A percentile compares a stretch with the other conserved stretches of the same genome.
Evolutionary conservation across 306 rosid species (phyloP).

Genomic region (Medicago lupulina): DNA sequence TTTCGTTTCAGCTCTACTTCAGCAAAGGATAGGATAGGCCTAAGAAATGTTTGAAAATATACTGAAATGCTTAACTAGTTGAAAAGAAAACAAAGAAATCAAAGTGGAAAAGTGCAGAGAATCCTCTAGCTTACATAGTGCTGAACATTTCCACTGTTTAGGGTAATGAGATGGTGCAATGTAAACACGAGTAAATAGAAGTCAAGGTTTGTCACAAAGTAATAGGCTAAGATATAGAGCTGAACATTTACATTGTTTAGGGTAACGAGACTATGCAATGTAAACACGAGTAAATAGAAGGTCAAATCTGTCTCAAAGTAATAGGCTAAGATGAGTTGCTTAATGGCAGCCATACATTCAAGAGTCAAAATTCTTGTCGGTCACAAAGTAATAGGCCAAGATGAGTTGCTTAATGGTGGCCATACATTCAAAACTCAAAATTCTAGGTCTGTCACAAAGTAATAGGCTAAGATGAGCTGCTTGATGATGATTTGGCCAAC

Average conservation of each 20-base stretch:
- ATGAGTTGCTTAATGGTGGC: background rate
- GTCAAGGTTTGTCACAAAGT: background rate
- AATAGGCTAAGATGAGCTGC: background rate
- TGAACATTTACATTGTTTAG: slow-evolving; percentile 15
- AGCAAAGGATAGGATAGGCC: background rate
- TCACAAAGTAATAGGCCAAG: background rate
- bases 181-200: background rate
- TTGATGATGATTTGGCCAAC: background rate
- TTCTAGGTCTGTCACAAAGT: background rate
- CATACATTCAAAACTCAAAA: slow-evolving; percentile 6
- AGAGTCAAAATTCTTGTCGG: background rate
- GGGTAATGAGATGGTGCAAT: background rate
- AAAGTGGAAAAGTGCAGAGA: slow-evolving; percentile 12
- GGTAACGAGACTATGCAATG: slow-evolving; percentile 1
- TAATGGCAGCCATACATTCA: no score
- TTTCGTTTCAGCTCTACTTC: background rate
- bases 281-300: background rate
- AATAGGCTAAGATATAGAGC: background rate
- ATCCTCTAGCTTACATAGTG: slow-evolving; percentile 5
- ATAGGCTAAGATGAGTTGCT: background rate
- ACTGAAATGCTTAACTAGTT: slow-evolving; percentile 25
- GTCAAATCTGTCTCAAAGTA: background rate
- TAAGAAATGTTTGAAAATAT: background rate
- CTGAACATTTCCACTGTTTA: slow-evolving; percentile 14
- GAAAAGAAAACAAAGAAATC: slow-evolving; percentile 15